phyloP scores from a whole-genome alignment of 2,329 filamentous ascomycete genomes.

The Epichloe sylvatica region DNA sequence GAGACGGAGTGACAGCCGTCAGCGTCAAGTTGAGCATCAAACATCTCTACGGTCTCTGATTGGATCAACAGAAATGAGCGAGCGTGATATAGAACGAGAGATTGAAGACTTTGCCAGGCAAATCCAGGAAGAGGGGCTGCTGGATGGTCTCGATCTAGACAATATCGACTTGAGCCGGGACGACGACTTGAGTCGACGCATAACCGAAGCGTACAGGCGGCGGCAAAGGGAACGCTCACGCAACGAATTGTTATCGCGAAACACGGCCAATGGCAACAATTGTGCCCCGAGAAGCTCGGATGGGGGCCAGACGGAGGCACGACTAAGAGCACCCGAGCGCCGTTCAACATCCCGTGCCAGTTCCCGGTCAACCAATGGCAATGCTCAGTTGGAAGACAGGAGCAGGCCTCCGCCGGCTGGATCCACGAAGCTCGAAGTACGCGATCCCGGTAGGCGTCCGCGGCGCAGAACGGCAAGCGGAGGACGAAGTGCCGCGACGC shows the following conservation, averaged over 20 bases:
- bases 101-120: slow-evolving; percentile 83
- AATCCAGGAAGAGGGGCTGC: slow-evolving; percentile 72
- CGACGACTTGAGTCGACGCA: slow-evolving; percentile 79
- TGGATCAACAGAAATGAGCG: slow-evolving; percentile 62
- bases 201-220: slow-evolving; percentile 75
- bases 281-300: slow-evolving; percentile 22
- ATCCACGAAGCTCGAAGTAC: slow-evolving; percentile 18
- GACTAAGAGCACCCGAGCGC: slow-evolving; percentile 15
- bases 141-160: slow-evolving; percentile 80
- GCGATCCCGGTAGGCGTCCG: slow-evolving; percentile 15
- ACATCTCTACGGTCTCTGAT: slow-evolving; percentile 75
- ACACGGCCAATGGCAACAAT: slow-evolving; percentile 27
- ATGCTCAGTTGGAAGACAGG: slow-evolving; percentile 30
- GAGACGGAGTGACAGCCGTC: slow-evolving; percentile 32
- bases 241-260: slow-evolving; percentile 21
- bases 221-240: slow-evolving; percentile 53
- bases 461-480: slow-evolving; percentile 40
- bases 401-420: slow-evolving; percentile 33
- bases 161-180: slow-evolving; percentile 74
- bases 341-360: slow-evolving; percentile 26
- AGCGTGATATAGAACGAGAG: slow-evolving; percentile 69
- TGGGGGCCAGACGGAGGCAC: slow-evolving; percentile 11
- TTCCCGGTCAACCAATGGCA: slow-evolving; percentile 33
- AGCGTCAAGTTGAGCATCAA: slow-evolving; percentile 69
- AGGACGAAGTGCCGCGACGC: slow-evolving; percentile 40